Evolutionary conservation across 768 basidiomycete species (phyloP).

Genomic region (Boletus sensibilis): DNA sequence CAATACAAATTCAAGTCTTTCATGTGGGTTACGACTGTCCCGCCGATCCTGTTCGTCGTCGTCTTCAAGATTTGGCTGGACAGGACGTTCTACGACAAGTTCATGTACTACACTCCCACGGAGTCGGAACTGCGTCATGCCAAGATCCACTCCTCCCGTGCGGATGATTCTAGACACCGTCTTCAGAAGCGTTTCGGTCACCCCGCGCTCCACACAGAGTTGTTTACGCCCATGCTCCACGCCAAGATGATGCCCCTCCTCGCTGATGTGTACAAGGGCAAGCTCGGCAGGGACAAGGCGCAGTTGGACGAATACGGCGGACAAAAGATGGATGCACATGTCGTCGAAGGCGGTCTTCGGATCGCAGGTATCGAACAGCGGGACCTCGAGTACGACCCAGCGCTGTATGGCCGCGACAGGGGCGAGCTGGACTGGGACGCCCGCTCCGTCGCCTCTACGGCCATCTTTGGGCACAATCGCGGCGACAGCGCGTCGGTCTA

Average conservation of each 20-base stretch:
- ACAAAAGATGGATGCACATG: slow-evolving; percentile 67
- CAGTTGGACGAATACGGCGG: slow-evolving; percentile 77
- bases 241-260: slow-evolving; percentile 82
- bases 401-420: slow-evolving; percentile 71
- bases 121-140: slow-evolving; percentile 71
- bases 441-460: slow-evolving; percentile 66
- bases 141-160: slow-evolving; percentile 75
- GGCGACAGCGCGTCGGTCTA: slow-evolving; percentile 40
- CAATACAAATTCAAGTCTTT: slow-evolving; percentile 72
- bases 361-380: slow-evolving; percentile 80
- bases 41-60: slow-evolving; percentile 76
- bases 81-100: slow-evolving; percentile 61
- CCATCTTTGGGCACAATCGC: slow-evolving; percentile 43
- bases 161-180: slow-evolving; percentile 68
- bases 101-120: slow-evolving; percentile 83
- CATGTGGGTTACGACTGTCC: slow-evolving; percentile 80
- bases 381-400: slow-evolving; percentile 83
- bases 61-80: slow-evolving; percentile 85
- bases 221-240: slow-evolving; percentile 88
- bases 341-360: slow-evolving; percentile 75
- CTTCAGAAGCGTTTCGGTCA: slow-evolving; percentile 94
- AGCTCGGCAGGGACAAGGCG: slow-evolving; percentile 60
- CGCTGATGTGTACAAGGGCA: slow-evolving; percentile 73
- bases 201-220: slow-evolving; percentile 81
- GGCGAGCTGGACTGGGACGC: slow-evolving; percentile 89